Percentiles rank a stretch among this genome's conserved stretches.
Evolutionary conservation across 1,139 yeast species (phyloP).

Genomic region (Geotrichum phurueaensis): DNA sequence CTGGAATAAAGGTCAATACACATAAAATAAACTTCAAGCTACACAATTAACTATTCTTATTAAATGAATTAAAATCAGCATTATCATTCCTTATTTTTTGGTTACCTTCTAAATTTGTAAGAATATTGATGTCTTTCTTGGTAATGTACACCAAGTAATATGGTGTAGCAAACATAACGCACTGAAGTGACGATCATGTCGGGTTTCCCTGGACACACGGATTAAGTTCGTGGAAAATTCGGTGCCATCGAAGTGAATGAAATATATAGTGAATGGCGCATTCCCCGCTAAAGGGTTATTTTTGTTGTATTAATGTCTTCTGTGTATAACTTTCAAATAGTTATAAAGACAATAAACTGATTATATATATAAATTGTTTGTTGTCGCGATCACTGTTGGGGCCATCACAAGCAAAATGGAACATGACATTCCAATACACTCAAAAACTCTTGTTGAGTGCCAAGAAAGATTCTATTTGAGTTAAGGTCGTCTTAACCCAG

Average conservation of each 20-base stretch:
- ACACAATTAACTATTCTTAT: not conserved
- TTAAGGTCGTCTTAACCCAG: not conserved
- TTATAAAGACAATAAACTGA: too few species aligned
- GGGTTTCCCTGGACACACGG: too few species aligned
- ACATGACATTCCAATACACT: constrained; percentile 91
- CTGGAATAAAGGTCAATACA: not conserved
- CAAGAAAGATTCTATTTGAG: constrained; percentile 39
- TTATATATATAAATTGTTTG: too few species aligned
- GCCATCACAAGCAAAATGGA: constrained; percentile 80
- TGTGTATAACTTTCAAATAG: too few species aligned
- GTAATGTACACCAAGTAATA: constrained; percentile 39
- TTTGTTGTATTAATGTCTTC: too few species aligned
- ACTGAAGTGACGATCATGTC: too few species aligned
- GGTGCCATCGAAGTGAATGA: too few species aligned
- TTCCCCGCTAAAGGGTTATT: too few species aligned
- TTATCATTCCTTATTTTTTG: not conserved
- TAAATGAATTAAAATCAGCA: not conserved
- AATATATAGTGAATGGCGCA: too few species aligned
- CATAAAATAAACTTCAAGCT: not conserved
- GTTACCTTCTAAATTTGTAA: not conserved
- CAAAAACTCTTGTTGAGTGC: constrained; percentile 95
- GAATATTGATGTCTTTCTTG: not conserved
- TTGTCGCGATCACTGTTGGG: constrained; percentile 57
- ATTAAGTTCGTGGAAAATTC: too few species aligned
- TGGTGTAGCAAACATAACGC: constrained; percentile 82